Conservation (phyloP, 169 alveolate genomes). For the Cardiosporidium cionae region DNA sequence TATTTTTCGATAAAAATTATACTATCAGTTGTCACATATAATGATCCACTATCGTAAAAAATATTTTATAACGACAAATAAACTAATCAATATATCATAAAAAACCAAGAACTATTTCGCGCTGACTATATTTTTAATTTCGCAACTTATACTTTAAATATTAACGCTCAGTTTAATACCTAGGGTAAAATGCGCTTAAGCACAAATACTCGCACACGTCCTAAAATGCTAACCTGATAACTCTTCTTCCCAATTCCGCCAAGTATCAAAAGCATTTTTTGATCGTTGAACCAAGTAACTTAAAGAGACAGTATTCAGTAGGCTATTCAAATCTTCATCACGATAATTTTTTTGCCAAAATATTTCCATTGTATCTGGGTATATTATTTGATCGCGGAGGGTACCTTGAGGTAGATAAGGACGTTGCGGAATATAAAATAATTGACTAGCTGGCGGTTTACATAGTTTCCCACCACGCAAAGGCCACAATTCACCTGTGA, state of each 20-base stretch:
- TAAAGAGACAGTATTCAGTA: slow-evolving; percentile 54
- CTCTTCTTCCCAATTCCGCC: slow-evolving; percentile 1
- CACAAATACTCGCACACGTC: too few relatives aligned
- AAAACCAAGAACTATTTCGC: too few relatives aligned
- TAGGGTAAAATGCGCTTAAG: too few relatives aligned
- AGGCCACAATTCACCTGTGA: slow-evolving; percentile 83
- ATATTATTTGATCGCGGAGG: slow-evolving; percentile 66
- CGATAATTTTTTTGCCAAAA: slow-evolving; percentile 36
- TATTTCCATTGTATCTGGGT: slow-evolving; percentile 51
- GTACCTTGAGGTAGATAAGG: slow-evolving; percentile 78
- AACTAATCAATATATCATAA: too few relatives aligned
- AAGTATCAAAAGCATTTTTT: neutral
- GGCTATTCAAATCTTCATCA: slow-evolving; percentile 47
- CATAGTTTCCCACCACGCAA: slow-evolving; percentile 55
- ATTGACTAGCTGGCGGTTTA: slow-evolving; percentile 53
- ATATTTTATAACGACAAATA: too few relatives aligned
- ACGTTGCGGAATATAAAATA: slow-evolving; percentile 74
- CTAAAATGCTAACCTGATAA: neutral
- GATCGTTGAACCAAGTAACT: slow-evolving; percentile 41
- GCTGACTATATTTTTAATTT: too few relatives aligned
- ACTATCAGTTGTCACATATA: too few relatives aligned
- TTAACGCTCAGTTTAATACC: too few relatives aligned
- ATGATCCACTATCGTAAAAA: too few relatives aligned
- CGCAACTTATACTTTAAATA: too few relatives aligned
- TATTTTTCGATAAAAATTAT: too few relatives aligned